These are phyloP conservation scores for Yarrowia osloensis DNA, from an alignment of 805 yeast species.

Conservation along the genomic window DNA sequence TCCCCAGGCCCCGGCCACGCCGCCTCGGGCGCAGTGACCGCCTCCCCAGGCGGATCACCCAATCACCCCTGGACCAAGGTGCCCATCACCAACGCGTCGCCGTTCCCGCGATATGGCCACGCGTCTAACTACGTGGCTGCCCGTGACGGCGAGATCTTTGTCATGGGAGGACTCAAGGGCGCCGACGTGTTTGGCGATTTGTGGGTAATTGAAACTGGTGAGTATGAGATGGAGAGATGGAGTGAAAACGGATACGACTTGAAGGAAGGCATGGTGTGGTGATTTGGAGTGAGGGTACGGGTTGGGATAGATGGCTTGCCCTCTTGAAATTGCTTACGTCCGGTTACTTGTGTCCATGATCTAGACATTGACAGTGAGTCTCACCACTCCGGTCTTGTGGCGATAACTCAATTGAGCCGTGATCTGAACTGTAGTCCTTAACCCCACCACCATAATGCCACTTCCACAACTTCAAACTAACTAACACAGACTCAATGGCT, in stretches of 20 bases:
- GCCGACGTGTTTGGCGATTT: slow-evolving; percentile 92
- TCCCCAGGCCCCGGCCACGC: slow-evolving; percentile 15
- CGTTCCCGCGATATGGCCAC: slow-evolving; percentile 94
- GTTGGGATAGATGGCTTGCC: too few species aligned
- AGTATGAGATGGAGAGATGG: background rate
- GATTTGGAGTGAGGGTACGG: too few species aligned
- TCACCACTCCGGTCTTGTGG: too few species aligned
- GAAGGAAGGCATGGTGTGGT: too few species aligned
- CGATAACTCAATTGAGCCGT: too few species aligned
- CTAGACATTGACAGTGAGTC: too few species aligned
- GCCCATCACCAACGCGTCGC: slow-evolving; percentile 53
- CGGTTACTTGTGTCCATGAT: too few species aligned
- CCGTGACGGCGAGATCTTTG: slow-evolving; percentile 75
- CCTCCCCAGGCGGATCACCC: background rate
- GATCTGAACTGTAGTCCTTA: too few species aligned
- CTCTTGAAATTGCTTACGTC: too few species aligned
- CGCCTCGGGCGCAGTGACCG: background rate
- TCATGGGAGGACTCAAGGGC: slow-evolving; percentile 95
- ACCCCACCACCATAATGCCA: too few species aligned
- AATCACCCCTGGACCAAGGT: slow-evolving; percentile 42
- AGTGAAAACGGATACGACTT: too few species aligned
- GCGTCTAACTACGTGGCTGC: slow-evolving; percentile 76
- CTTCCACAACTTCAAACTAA: too few species aligned
- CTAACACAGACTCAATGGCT: slow-evolving; percentile 41
- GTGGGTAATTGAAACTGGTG: slow-evolving; percentile 72